Evolutionary conservation across 1,139 yeast genomes (phyloP), one percentile per base, ranked within the genome.

Genomic region (Magnusiomyces paraingens): DNA sequence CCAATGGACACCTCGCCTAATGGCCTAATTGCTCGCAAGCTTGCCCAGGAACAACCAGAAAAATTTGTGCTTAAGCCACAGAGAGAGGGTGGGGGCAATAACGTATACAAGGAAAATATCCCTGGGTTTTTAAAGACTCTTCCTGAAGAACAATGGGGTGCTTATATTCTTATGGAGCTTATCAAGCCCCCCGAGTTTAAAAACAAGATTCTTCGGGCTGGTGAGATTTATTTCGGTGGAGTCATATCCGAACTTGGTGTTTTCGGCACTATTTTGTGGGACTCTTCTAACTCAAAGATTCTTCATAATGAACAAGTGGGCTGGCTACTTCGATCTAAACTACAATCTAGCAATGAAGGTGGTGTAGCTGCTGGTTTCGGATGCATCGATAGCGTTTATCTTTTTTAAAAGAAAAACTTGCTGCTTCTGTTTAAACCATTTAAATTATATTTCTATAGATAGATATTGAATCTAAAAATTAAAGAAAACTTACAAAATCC

Each of bases 301-400:
- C 15, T 41, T 12, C 48, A 51, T 21, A 93, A 93, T 67, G 80
- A 81, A 46, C 79, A 80, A 60, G 81, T 90, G 1, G 98, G 97
- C 4, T 88, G 88, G 81, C 76, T 93, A 59, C 73, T 93, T 62
- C 81, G 99, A 70, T 88, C 97, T 2, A 93, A 93, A 69, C 81
- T 90, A 56, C 84, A 88, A 61, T 75, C 85, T 2, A 86, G 95
- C 54, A 83, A 93, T 69, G 99, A 93, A 73, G 99, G 99, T 50
- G 99, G 99, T 41, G 97, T 93, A 38, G 98, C 98, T 35, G 98
- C 99, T 14, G 99, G 99, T 0, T 93, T 87, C 71, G 99, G 98
- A 11, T 90, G 97, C 70, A 89, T 93, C 52, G 99, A 93, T 70
- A 86, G 91, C 63, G 74, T 81, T 39, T 71, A 73, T 41, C 62